A percentile compares a stretch with the other conserved stretches of the same genome.
phyloP scores from a whole-genome alignment of 163 green algal species.

The Chloromonas sp. region DNA sequence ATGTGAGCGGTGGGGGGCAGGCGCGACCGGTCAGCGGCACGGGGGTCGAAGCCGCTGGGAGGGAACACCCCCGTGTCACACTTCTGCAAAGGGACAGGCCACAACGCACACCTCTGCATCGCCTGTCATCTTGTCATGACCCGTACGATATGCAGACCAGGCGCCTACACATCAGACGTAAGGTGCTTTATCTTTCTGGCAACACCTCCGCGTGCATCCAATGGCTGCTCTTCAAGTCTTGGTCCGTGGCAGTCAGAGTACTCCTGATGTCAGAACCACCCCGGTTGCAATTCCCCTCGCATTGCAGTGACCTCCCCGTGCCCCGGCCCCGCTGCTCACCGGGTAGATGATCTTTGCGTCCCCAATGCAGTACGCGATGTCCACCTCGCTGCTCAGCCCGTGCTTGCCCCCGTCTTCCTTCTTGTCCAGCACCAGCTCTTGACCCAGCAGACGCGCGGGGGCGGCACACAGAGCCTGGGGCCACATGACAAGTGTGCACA shows the following conservation, averaged over 20 bases:
- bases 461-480: slow-evolving; percentile 24
- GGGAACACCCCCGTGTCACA: slow-evolving; percentile 50
- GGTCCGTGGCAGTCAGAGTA: no score
- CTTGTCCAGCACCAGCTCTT: slow-evolving; percentile 55
- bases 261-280: no score
- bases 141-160: no score
- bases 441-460: slow-evolving; percentile 37
- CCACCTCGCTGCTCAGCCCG: slow-evolving; percentile 18
- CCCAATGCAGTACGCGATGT: slow-evolving; percentile 39
- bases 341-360: slow-evolving; percentile 57
- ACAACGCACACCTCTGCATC: not conserved
- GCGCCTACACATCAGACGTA: no score
- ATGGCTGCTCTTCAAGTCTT: no score
- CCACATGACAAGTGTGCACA: not conserved
- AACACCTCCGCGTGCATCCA: no score
- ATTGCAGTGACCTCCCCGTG: no score
- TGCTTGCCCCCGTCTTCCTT: slow-evolving; percentile 20
- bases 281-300: no score
- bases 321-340: not conserved
- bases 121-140: no score
- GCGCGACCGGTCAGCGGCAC: slow-evolving; percentile 36
- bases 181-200: no score
- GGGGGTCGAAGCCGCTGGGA: slow-evolving; percentile 43
- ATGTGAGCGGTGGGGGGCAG: slow-evolving; percentile 41
- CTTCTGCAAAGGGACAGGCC: slow-evolving; percentile 8